These are phyloP conservation scores for Takakia lepidozioides DNA, from an alignment of 225 moss, liverwort and hornwort species.

Conservation along the genomic window DNA sequence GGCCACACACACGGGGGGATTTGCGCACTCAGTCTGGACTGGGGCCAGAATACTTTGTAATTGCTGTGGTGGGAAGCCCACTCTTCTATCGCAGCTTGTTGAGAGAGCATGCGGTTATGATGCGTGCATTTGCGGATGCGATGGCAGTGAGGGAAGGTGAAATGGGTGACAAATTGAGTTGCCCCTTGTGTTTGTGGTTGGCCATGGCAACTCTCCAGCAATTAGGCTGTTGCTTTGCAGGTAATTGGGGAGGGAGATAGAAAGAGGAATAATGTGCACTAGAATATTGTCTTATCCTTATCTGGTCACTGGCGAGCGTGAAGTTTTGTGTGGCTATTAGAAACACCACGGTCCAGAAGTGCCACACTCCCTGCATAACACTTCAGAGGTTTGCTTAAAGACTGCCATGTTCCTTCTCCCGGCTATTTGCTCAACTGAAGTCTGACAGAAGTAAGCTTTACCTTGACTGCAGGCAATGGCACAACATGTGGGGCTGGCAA, in stretches of 20 bases:
- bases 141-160: slow-evolving; percentile 18
- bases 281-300: too few relatives aligned
- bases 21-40: slow-evolving; percentile 47
- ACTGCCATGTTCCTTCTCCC: too few relatives aligned
- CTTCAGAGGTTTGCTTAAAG: too few relatives aligned
- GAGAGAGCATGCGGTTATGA: slow-evolving; percentile 83
- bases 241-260: too few relatives aligned
- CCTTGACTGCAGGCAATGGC: slow-evolving; percentile 57
- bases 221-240: slow-evolving; percentile 49
- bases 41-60: slow-evolving; percentile 35
- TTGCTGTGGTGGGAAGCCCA: slow-evolving; percentile 66
- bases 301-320: too few relatives aligned
- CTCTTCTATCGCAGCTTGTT: slow-evolving; percentile 52
- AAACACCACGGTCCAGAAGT: too few relatives aligned
- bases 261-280: too few relatives aligned
- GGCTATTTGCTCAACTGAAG: too few relatives aligned
- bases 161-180: slow-evolving; percentile 14
- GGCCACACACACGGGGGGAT: slow-evolving; percentile 40
- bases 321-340: too few relatives aligned
- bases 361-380: too few relatives aligned
- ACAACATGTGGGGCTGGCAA: slow-evolving; percentile 49
- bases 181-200: slow-evolving; percentile 47
- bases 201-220: slow-evolving; percentile 57
- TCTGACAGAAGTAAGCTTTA: too few relatives aligned
- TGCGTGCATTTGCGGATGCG: slow-evolving; percentile 57